These are phyloP conservation scores for Phoma sp. DNA, from an alignment of 2,329 filamentous ascomycete species.

Conservation along the genomic window DNA sequence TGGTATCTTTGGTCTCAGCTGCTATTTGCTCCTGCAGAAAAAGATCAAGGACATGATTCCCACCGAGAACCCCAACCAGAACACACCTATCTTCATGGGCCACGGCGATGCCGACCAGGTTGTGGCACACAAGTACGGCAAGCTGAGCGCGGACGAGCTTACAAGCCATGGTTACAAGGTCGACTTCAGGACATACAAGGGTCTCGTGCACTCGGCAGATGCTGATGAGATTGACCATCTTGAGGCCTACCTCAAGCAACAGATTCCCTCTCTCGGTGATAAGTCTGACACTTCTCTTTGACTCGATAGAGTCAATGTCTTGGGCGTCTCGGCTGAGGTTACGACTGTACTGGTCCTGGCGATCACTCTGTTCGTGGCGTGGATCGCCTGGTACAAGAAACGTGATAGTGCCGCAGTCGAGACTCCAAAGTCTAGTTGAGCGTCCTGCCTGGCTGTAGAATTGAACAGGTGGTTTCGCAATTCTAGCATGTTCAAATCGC, in stretches of 20 bases:
- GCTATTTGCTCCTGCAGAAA: constrained; percentile 75
- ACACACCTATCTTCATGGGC: constrained; percentile 85
- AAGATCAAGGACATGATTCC: constrained; percentile 61
- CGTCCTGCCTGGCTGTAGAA: not conserved
- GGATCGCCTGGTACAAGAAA: constrained; percentile 34
- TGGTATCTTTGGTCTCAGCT: constrained; percentile 86
- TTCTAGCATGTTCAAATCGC: not conserved
- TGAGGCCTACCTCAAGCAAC: constrained; percentile 65
- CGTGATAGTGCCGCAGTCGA: not conserved
- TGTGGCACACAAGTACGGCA: constrained; percentile 72
- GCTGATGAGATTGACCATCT: constrained; percentile 82
- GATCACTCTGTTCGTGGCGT: constrained; percentile 32
- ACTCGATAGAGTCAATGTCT: constrained; percentile 24
- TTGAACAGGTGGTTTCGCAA: not conserved
- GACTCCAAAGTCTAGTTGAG: not conserved
- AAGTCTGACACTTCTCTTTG: constrained; percentile 39
- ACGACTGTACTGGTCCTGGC: constrained; percentile 35
- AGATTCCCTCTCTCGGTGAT: constrained; percentile 57
- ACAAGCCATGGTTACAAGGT: constrained; percentile 74
- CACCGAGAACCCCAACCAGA: constrained; percentile 64
- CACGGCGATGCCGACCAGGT: constrained; percentile 82
- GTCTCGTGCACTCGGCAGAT: constrained; percentile 77
- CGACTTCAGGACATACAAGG: constrained; percentile 74
- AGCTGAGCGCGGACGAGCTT: constrained; percentile 69
- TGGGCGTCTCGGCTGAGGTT: constrained; percentile 12